Percentiles rank a stretch among this genome's conserved stretches.
Conservation (phyloP, 768 basidiomycete genomes). For the Clitopilus hobsonii region DNA sequence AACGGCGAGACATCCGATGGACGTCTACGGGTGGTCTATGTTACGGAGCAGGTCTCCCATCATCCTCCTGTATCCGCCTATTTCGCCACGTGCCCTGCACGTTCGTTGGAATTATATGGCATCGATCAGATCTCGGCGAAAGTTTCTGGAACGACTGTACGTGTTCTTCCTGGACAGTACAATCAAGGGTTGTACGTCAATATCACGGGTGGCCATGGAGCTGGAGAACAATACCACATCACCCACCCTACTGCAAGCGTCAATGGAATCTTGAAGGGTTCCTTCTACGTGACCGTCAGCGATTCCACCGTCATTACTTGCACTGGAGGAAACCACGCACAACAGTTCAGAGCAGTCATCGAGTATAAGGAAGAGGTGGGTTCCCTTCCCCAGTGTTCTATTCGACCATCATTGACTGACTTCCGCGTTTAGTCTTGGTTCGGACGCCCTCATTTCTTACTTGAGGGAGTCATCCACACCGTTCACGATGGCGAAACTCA, state of each 20-base stretch:
- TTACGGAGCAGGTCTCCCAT: slow-evolving; percentile 95
- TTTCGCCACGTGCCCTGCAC: slow-evolving; percentile 70
- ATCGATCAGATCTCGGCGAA: slow-evolving; percentile 93
- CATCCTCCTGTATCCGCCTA: slow-evolving; percentile 94
- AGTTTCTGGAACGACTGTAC: slow-evolving; percentile 82
- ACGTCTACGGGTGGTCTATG: slow-evolving; percentile 58
- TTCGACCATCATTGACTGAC: slow-evolving; percentile 3
- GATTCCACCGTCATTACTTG: slow-evolving; percentile 83
- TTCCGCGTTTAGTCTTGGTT: slow-evolving; percentile 71
- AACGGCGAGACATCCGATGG: slow-evolving; percentile 11
- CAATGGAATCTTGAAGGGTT: slow-evolving; percentile 88
- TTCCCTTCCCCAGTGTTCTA: neutral
- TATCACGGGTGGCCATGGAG: slow-evolving; percentile 67
- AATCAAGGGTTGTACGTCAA: slow-evolving; percentile 89
- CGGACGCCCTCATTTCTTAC: slow-evolving; percentile 75
- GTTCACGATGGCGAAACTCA: slow-evolving; percentile 61
- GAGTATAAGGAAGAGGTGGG: slow-evolving; percentile 96
- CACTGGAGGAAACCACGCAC: slow-evolving; percentile 55
- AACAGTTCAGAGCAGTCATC: slow-evolving; percentile 73
- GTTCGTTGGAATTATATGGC: slow-evolving; percentile 67
- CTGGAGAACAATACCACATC: slow-evolving; percentile 81
- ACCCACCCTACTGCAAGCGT: slow-evolving; percentile 88
- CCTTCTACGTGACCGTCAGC: slow-evolving; percentile 84
- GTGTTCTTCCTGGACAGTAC: slow-evolving; percentile 74
- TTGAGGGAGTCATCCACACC: slow-evolving; percentile 88